Conservation (phyloP, 2,329 filamentous ascomycete genomes). For the Ambrosiella cleistominuta region DNA sequence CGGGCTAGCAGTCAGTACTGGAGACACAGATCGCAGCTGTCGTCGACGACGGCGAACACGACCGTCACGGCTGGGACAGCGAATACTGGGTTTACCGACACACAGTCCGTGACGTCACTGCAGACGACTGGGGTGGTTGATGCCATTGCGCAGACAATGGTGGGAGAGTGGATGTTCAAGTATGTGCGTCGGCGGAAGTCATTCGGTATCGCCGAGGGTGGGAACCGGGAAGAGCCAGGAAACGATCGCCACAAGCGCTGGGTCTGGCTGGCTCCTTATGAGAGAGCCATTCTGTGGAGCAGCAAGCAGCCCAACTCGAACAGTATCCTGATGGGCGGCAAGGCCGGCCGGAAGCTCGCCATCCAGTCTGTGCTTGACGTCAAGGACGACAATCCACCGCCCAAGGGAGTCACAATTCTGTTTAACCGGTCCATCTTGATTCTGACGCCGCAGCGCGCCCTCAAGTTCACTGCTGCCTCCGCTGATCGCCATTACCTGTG, state of each 20-base stretch:
- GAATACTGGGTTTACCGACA: slow-evolving; percentile 23
- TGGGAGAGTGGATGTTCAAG: slow-evolving; percentile 94
- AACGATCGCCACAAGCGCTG: slow-evolving; percentile 81
- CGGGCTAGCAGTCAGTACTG: slow-evolving; percentile 25
- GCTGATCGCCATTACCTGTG: slow-evolving; percentile 84
- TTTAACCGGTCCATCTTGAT: slow-evolving; percentile 95
- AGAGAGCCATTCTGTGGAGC: slow-evolving; percentile 92
- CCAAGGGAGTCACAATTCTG: slow-evolving; percentile 46
- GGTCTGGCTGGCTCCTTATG: slow-evolving; percentile 97
- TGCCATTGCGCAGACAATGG: slow-evolving; percentile 94
- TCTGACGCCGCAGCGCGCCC: slow-evolving; percentile 74
- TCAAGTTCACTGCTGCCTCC: slow-evolving; percentile 81
- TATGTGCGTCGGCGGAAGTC: slow-evolving; percentile 78
- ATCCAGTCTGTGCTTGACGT: slow-evolving; percentile 97
- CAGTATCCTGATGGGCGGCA: slow-evolving; percentile 65
- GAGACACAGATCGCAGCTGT: slow-evolving; percentile 38
- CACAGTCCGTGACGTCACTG: slow-evolving; percentile 38
- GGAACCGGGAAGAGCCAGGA: slow-evolving; percentile 50
- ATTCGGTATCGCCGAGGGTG: slow-evolving; percentile 59
- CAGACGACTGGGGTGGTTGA: slow-evolving; percentile 79
- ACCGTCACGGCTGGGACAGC: slow-evolving; percentile 24
- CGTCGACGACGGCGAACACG: slow-evolving; percentile 41
- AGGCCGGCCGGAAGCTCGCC: slow-evolving; percentile 81
- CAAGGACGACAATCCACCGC: slow-evolving; percentile 76
- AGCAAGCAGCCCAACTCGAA: slow-evolving; percentile 88